Evolutionary conservation across 192 early-diverging fungal species (phyloP).

Genomic region (Gryganskiella cystojenkinii): DNA sequence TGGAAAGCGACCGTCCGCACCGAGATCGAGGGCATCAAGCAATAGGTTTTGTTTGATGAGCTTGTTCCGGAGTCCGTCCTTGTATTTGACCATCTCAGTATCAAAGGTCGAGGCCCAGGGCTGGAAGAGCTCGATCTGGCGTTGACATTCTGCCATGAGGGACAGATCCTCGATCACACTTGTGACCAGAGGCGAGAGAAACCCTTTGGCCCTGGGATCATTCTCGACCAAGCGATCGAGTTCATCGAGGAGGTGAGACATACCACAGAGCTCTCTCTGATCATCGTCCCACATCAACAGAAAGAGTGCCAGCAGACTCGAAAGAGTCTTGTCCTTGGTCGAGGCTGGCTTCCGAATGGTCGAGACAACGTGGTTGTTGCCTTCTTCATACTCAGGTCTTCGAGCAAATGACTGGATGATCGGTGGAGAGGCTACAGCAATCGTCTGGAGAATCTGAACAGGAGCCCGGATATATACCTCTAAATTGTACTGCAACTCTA

Average conservation of each 20-base stretch:
- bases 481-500: slow-evolving; percentile 33
- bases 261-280: slow-evolving; percentile 16
- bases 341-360: slow-evolving; percentile 6
- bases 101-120: slow-evolving; percentile 44
- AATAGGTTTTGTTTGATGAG: slow-evolving; percentile 16
- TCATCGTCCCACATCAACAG: slow-evolving; percentile 24
- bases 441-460: slow-evolving; percentile 6
- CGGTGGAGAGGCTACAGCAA: slow-evolving; percentile 34
- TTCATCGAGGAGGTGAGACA: slow-evolving; percentile 15
- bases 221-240: slow-evolving; percentile 33
- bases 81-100: neutral
- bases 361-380: neutral
- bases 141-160: slow-evolving; percentile 26
- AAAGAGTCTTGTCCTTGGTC: slow-evolving; percentile 17
- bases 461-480: slow-evolving; percentile 13
- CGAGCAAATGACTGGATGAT: slow-evolving; percentile 25
- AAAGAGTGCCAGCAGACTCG: slow-evolving; percentile 31
- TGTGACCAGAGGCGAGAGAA: slow-evolving; percentile 25
- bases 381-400: slow-evolving; percentile 28
- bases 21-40: neutral
- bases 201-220: slow-evolving; percentile 25
- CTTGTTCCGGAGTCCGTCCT: neutral
- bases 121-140: slow-evolving; percentile 26
- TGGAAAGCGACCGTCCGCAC: no score
- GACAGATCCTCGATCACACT: slow-evolving; percentile 21